Evolutionary conservation across 441 rosid genomes (phyloP).

Genomic region (Populus hybrid): DNA sequence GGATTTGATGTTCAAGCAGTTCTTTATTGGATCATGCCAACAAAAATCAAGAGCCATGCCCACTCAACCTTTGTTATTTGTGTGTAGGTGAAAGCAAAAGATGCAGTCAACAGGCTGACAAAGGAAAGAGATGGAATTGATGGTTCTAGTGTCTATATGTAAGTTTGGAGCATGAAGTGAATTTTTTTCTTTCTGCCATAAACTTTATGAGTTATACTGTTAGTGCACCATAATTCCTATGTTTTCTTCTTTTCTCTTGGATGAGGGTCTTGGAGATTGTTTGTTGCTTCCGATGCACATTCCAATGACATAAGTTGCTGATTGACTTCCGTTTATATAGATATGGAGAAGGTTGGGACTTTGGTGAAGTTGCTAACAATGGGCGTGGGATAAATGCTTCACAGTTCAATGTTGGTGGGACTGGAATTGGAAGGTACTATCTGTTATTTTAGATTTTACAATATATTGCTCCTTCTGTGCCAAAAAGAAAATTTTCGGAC

Average conservation of each 20-base stretch:
- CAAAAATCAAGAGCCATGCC: constrained; percentile 3
- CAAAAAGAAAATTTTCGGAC: not conserved
- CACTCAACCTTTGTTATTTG: constrained; percentile 16
- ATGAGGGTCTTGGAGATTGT: not conserved
- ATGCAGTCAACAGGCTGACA: constrained; percentile 59
- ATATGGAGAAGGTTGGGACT: constrained; percentile 99
- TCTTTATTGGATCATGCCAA: not conserved
- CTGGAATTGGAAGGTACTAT: constrained; percentile 89
- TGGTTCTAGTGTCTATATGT: constrained; percentile 85
- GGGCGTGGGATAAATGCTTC: constrained; percentile 93
- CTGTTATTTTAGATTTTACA: constrained; percentile 14
- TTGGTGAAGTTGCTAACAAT: constrained; percentile 97
- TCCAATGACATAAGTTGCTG: not conserved
- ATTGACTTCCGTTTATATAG: constrained; percentile 43
- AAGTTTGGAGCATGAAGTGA: constrained; percentile 23
- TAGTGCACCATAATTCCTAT: not conserved
- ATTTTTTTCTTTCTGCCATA: not conserved
- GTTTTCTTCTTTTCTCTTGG: not conserved
- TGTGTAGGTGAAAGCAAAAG: constrained; percentile 70
- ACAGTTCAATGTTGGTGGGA: constrained; percentile 74
- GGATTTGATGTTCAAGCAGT: not conserved
- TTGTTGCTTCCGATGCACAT: constrained; percentile 12
- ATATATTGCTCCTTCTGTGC: constrained; percentile 1
- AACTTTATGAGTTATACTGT: not conserved
- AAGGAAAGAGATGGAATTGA: constrained; percentile 80